Percentiles rank a stretch among this genome's conserved stretches.
Evolutionary conservation across 2,329 filamentous ascomycete genomes (phyloP).

Genomic region (Colletotrichum sp.): DNA sequence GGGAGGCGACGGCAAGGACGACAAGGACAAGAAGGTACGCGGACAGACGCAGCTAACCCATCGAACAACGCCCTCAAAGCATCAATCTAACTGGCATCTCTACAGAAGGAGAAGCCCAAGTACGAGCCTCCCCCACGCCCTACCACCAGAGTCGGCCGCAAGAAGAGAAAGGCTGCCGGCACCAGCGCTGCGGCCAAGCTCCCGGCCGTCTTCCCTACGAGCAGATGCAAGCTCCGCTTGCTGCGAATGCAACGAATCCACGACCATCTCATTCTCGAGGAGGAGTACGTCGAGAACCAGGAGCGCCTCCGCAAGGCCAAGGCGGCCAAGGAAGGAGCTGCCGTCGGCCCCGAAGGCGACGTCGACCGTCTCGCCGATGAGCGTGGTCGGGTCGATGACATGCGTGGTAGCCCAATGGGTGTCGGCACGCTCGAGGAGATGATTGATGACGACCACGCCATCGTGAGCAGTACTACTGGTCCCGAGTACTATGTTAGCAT

Average conservation of each 20-base stretch:
- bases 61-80: too few relatives aligned
- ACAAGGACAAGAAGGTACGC: conserved; percentile 95
- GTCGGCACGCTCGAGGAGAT: conserved; percentile 97
- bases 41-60: too few relatives aligned
- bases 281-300: conserved; percentile 99
- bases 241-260: conserved; percentile 98
- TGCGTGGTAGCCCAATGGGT: conserved; percentile 98
- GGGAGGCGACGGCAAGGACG: conserved; percentile 77
- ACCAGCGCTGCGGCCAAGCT: conserved; percentile 96
- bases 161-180: conserved; percentile 96
- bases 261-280: conserved; percentile 94
- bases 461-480: conserved; percentile 95
- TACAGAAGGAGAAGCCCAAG: conserved; percentile 98
- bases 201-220: conserved; percentile 91
- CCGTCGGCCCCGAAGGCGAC: conserved; percentile 73
- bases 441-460: conserved; percentile 98
- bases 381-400: conserved; percentile 92
- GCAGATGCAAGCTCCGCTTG: conserved; percentile 95
- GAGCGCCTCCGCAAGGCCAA: conserved; percentile 94
- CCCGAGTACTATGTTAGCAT: conserved; percentile 99
- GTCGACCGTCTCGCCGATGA: conserved; percentile 91
- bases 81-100: neutral
- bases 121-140: conserved; percentile 98
- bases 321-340: conserved; percentile 73
- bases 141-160: conserved; percentile 94